A percentile compares a stretch with the other conserved stretches of the same genome.
These are phyloP conservation scores for Amyloporia xantha DNA, from an alignment of 768 basidiomycete genomes.

Conservation along the genomic window DNA sequence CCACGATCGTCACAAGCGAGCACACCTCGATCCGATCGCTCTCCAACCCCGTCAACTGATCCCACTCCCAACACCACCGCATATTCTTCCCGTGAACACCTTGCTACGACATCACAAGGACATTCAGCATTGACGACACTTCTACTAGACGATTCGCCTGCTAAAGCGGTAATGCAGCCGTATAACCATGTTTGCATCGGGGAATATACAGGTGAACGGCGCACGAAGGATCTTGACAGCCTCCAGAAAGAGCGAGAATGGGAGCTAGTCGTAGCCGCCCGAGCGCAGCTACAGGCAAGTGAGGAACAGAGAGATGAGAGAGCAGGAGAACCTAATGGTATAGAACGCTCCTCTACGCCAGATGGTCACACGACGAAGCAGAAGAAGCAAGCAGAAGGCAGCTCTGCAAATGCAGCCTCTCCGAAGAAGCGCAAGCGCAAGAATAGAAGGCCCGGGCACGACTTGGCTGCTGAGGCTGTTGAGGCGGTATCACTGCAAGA, in stretches of 20 bases:
- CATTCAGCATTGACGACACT: conserved; percentile 44
- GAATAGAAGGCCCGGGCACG: too few species aligned
- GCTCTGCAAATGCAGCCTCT: background rate
- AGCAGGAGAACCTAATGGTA: background rate
- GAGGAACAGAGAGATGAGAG: background rate
- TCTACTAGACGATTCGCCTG: conserved; percentile 46
- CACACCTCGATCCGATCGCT: conserved; percentile 5
- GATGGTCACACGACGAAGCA: background rate
- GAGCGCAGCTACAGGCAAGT: conserved; percentile 9
- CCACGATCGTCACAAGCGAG: conserved; percentile 10
- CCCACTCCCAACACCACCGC: background rate
- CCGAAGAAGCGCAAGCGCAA: conserved; percentile 6
- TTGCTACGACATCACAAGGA: conserved; percentile 1
- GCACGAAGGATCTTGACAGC: conserved; percentile 31
- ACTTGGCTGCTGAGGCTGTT: background rate
- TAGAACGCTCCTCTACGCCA: background rate
- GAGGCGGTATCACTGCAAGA: background rate
- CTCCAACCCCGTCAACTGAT: conserved; percentile 3
- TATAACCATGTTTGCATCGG: conserved; percentile 75
- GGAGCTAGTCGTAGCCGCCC: conserved; percentile 13
- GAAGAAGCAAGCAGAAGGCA: background rate
- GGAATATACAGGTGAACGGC: conserved; percentile 50
- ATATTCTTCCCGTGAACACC: background rate
- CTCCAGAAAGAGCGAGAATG: conserved; percentile 19
- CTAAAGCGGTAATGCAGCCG: conserved; percentile 62